Percentiles rank a stretch among this genome's conserved stretches.
Conservation (phyloP, 345 rosid species). For the Brassica rapa region DNA sequence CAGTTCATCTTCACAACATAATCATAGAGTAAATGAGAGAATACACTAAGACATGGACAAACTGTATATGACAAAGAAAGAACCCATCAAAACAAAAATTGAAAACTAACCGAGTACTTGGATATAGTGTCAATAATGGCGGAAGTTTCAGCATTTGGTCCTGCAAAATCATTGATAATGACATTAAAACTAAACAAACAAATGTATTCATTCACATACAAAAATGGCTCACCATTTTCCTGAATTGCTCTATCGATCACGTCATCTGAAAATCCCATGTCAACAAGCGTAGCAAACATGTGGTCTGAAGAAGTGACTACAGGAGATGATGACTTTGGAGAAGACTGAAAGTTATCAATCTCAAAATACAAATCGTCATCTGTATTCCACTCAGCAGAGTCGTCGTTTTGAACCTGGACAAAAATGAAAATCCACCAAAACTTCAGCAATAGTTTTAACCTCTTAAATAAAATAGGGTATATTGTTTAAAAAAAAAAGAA, state of each 20-base stretch:
- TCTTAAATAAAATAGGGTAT: neutral
- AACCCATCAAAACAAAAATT: neutral
- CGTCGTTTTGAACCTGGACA: conserved; percentile 28
- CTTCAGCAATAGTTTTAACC: neutral
- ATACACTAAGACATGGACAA: neutral
- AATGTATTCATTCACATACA: neutral
- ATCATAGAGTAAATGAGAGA: neutral
- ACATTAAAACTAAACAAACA: neutral
- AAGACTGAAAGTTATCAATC: conserved; percentile 32
- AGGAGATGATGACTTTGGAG: conserved; percentile 17
- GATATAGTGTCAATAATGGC: neutral
- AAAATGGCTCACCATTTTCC: conserved; percentile 31
- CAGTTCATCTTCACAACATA: neutral
- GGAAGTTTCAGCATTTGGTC: conserved; percentile 17
- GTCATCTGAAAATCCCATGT: conserved; percentile 33
- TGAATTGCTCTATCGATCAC: conserved; percentile 33
- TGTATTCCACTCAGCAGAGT: conserved; percentile 28
- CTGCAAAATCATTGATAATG: neutral
- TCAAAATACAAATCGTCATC: conserved; percentile 32
- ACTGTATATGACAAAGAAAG: neutral
- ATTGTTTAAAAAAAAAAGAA: too few species aligned
- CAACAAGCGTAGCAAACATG: conserved; percentile 28
- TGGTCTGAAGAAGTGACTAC: conserved; percentile 24
- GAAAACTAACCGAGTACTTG: neutral
- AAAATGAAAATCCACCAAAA: neutral